Evolutionary conservation across 495 filamentous ascomycete genomes (phyloP).

Genomic region (Penicillium flavigenum): DNA sequence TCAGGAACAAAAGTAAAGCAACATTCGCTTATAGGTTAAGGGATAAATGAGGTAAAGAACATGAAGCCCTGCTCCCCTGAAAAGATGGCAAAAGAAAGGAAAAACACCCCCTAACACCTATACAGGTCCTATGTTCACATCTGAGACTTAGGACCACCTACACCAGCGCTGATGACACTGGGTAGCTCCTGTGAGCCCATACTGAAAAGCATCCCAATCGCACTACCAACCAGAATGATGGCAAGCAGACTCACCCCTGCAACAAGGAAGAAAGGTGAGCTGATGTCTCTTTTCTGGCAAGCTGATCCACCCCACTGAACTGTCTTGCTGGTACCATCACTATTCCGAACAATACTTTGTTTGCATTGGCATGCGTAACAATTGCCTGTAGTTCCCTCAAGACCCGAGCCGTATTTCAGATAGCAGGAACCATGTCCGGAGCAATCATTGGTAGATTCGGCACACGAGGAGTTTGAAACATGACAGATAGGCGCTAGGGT

Average conservation of each 20-base stretch:
- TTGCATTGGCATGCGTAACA: constrained; percentile 81
- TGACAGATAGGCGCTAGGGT: constrained; percentile 57
- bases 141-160: constrained; percentile 56
- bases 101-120: neutral
- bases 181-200: constrained; percentile 80
- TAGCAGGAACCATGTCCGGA: constrained; percentile 72
- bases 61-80: neutral
- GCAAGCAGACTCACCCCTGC: constrained; percentile 65
- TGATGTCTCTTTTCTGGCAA: constrained; percentile 91
- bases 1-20: neutral
- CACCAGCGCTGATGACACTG: constrained; percentile 83
- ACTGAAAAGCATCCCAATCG: constrained; percentile 71
- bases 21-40: neutral
- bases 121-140: constrained; percentile 22
- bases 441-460: constrained; percentile 64
- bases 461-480: constrained; percentile 58
- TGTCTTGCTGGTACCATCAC: constrained; percentile 49
- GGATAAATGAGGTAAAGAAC: neutral
- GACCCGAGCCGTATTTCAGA: constrained; percentile 52
- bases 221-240: constrained; percentile 58
- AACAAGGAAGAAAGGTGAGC: constrained; percentile 82
- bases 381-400: constrained; percentile 33
- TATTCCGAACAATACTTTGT: constrained; percentile 46
- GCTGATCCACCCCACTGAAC: constrained; percentile 75
- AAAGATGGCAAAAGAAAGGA: neutral